Percentiles rank a stretch among this genome's conserved stretches.
phyloP scores from a whole-genome alignment of 106 monocot genomes.

The Vanilla planifolia region DNA sequence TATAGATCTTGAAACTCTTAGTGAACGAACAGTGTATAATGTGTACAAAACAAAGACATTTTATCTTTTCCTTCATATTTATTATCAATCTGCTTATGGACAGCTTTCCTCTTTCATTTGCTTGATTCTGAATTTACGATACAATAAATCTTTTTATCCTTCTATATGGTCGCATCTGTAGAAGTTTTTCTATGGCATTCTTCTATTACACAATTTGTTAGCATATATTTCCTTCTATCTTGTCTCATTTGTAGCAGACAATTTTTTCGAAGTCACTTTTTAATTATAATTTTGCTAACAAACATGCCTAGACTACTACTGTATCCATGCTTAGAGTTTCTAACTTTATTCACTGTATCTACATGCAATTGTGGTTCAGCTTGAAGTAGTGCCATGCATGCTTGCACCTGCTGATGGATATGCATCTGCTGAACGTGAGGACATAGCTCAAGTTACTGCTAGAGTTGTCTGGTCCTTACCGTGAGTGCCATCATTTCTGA shows the following conservation, averaged over 20 bases:
- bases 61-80: not conserved
- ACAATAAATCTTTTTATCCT: not conserved
- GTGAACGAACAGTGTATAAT: not conserved
- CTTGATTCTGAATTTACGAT: not conserved
- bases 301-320: not conserved
- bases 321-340: not conserved
- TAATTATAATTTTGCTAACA: not conserved
- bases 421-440: slow-evolving; percentile 20
- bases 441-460: slow-evolving; percentile 15
- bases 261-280: not conserved
- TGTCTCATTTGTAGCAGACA: too few relatives aligned
- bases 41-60: not conserved
- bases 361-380: slow-evolving; percentile 33
- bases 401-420: slow-evolving; percentile 73
- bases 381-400: slow-evolving; percentile 88
- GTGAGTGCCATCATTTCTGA: slow-evolving; percentile 40
- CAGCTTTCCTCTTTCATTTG: not conserved
- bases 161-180: too few relatives aligned
- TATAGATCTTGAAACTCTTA: not conserved
- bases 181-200: too few relatives aligned
- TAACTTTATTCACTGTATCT: not conserved
- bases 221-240: too few relatives aligned
- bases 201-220: not conserved
- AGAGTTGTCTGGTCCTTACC: slow-evolving; percentile 79
- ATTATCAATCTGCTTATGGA: not conserved